These are phyloP conservation scores for Artemisia argyi DNA, from an alignment of 129 eudicot species.

Conservation along the genomic window DNA sequence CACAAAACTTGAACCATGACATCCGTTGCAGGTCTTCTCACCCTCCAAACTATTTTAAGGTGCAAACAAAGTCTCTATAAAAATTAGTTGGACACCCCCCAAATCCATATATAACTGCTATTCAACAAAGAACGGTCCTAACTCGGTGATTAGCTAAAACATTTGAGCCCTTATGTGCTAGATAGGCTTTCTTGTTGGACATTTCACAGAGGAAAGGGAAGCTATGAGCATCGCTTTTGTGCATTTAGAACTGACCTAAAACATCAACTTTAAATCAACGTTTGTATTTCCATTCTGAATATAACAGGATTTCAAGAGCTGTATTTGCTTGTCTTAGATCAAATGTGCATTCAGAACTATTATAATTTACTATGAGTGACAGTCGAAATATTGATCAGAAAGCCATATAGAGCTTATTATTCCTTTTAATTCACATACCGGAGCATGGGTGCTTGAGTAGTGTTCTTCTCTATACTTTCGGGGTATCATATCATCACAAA, in stretches of 20 bases:
- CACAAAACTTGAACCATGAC: too few relatives aligned
- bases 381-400: neutral
- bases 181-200: neutral
- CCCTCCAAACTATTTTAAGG: too few relatives aligned
- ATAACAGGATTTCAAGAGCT: too few relatives aligned
- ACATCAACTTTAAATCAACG: neutral
- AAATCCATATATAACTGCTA: too few relatives aligned
- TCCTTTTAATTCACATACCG: neutral
- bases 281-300: too few relatives aligned
- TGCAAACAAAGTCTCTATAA: too few relatives aligned
- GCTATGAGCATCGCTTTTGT: too few relatives aligned
- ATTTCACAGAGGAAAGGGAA: neutral
- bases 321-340: too few relatives aligned
- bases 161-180: neutral
- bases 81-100: too few relatives aligned
- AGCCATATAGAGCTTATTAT: neutral
- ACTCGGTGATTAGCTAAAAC: neutral
- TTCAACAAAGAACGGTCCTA: too few relatives aligned
- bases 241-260: neutral
- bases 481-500: constrained; percentile 4
- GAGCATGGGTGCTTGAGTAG: neutral
- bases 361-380: neutral
- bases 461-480: neutral
- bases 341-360: neutral
- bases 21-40: too few relatives aligned